Evolutionary conservation across 2,329 filamentous ascomycete genomes (phyloP).

Genomic region (Colletotrichum orchidophilum): DNA sequence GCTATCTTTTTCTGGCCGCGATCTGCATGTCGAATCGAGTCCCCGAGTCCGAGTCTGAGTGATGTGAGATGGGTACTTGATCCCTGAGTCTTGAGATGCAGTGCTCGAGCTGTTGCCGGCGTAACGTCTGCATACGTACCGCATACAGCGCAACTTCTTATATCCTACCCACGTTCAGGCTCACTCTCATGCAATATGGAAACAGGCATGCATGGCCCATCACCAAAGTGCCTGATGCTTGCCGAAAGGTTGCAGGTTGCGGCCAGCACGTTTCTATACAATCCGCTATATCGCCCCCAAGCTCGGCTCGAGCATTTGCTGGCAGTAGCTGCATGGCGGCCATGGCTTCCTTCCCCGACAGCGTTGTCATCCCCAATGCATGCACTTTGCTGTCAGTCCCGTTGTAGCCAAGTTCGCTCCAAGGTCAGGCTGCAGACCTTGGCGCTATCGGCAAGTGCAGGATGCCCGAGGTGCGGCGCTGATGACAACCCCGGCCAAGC

Average conservation of each 20-base stretch:
- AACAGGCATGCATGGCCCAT: background rate
- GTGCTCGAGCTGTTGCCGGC: background rate
- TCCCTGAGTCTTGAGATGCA: background rate
- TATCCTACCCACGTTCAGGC: background rate
- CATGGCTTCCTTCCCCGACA: background rate
- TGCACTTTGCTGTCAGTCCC: constrained; percentile 9
- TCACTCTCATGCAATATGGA: background rate
- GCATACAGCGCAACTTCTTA: background rate
- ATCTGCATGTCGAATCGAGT: constrained; percentile 9
- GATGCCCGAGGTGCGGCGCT: background rate
- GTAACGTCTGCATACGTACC: background rate
- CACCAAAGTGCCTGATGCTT: background rate
- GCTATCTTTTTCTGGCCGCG: background rate
- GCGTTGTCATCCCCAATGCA: background rate
- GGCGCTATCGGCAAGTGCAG: background rate
- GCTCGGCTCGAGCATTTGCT: background rate
- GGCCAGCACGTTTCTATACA: background rate
- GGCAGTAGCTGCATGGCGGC: too few relatives aligned
- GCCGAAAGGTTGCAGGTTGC: background rate
- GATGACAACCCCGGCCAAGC: background rate
- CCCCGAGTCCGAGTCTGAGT: background rate
- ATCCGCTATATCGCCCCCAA: background rate
- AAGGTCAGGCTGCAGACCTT: constrained; percentile 1
- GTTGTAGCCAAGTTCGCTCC: background rate
- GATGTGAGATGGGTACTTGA: background rate